A percentile compares a stretch with the other conserved stretches of the same genome.
Conservation (phyloP, 2,329 filamentous ascomycete genomes). For the Proliferodiscus dingleyae region DNA sequence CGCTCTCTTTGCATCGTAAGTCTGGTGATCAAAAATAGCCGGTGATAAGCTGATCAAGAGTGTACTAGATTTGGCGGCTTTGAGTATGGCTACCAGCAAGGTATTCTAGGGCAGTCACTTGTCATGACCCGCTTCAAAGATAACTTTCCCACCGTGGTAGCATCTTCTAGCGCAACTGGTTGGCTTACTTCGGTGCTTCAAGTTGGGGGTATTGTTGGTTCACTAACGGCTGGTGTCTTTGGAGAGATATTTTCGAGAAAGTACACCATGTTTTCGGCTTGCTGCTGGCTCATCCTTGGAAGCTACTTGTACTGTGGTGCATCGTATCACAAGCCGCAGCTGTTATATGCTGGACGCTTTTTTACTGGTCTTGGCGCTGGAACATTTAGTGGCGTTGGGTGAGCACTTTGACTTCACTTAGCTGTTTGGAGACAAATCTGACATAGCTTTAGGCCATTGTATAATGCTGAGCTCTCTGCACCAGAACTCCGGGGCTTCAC, state of each 20-base stretch:
- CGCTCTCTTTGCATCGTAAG: constrained; percentile 38
- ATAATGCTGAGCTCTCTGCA: constrained; percentile 47
- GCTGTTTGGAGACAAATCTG: no score
- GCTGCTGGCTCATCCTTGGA: constrained; percentile 42
- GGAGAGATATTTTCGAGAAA: constrained; percentile 46
- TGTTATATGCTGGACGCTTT: constrained; percentile 45
- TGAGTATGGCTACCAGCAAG: constrained; percentile 51
- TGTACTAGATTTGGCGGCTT: constrained; percentile 43
- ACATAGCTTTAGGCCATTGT: constrained; percentile 25
- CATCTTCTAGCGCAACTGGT: constrained; percentile 42
- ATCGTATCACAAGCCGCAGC: constrained; percentile 33
- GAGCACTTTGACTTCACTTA: not conserved
- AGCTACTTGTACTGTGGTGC: constrained; percentile 43
- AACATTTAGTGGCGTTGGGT: constrained; percentile 40
- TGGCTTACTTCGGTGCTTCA: constrained; percentile 49
- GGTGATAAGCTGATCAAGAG: not conserved
- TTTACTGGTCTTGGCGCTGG: constrained; percentile 47
- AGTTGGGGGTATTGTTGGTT: constrained; percentile 45
- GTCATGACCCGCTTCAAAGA: constrained; percentile 47
- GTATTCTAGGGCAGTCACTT: constrained; percentile 48
- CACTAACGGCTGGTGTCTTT: constrained; percentile 42
- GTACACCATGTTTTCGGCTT: constrained; percentile 47
- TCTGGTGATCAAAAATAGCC: not conserved
- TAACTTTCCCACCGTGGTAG: constrained; percentile 44
- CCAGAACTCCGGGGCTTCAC: constrained; percentile 64